Evolutionary conservation across 169 alveolate species (phyloP), one percentile per base, ranked within the genome.

Genomic region (Plasmodium vivax): DNA sequence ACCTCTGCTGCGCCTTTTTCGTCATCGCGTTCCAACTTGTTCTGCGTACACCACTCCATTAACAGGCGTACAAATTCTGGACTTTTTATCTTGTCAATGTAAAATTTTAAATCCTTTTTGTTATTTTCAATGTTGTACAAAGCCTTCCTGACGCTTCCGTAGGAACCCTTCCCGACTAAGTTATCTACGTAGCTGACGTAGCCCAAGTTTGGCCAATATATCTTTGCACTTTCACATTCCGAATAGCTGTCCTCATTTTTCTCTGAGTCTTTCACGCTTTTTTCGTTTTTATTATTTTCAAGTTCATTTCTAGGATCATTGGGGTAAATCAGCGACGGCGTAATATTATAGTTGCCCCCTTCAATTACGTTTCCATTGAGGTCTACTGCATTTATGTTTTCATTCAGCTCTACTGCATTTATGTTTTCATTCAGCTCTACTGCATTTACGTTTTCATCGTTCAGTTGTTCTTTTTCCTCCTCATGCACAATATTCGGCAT

Each of bases 101-200:
- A 88, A 88, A 88, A 88, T 88, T 88, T 77, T 79, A 88, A 80
- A 72, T 88, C 56, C 45, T 88, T 73, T 14, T 14, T 10, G 51
- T 88, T 88, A n/a, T 79, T 30, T 36, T 88, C 91, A 16, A 88
- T 51, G 82, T 88, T 80, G 51, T 88, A 88, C 54, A 88, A 88
- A 88, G 83, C 94, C 27, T 88, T 88, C 72, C 94, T 79, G 36
- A 88, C 90, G 54, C 54, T 14, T 14, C 94, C 94, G 43, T 58
- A 88, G 30, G 94, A 88, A 12, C 94, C 94, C 38, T 80, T 88
- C 14, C 94, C 94, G 54, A 88, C 94, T 43, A 80, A 62, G 45
- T 81, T 77, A 62, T 80, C 94, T 71, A 88, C 58, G 82, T 88
- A 88, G 54, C 54, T 88, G 36, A 88, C 68, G 83, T 43, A 80